Evolutionary conservation across 345 rosid genomes (phyloP).

Genomic region (Eucalyptus paniculata): DNA sequence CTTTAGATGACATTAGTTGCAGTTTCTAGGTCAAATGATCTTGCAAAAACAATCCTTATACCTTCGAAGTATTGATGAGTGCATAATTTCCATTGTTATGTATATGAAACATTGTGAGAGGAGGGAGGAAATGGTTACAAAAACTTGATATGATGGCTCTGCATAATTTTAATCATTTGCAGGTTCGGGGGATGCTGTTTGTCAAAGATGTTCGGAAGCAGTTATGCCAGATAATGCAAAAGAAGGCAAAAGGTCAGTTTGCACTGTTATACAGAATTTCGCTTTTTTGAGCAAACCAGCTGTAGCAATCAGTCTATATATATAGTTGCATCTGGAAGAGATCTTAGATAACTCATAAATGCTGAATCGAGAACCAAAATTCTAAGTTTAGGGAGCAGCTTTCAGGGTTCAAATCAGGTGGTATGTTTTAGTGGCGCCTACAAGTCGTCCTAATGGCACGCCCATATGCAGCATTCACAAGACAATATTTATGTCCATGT

Average conservation of each 20-base stretch:
- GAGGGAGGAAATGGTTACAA: not conserved
- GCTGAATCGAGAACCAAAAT: not conserved
- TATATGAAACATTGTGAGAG: not conserved
- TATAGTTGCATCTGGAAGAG: not conserved
- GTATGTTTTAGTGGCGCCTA: not conserved
- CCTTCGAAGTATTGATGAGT: not conserved
- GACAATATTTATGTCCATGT: not conserved
- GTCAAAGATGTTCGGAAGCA: conserved; percentile 88
- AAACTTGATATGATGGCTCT: not conserved
- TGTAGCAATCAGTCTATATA: not conserved
- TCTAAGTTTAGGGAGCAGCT: not conserved
- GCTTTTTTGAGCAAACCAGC: not conserved
- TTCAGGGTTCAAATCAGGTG: not conserved
- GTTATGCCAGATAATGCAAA: conserved; percentile 83
- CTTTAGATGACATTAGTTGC: not conserved
- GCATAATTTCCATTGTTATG: not conserved
- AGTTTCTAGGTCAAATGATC: not conserved
- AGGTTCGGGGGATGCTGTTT: conserved; percentile 94
- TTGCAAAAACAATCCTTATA: not conserved
- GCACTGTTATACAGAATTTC: not conserved
- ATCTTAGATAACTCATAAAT: not conserved
- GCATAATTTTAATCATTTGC: not conserved
- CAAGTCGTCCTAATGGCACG: not conserved
- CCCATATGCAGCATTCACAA: not conserved
- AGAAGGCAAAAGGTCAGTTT: conserved; percentile 61